Evolutionary conservation across 352 stramenopile genomes (phyloP), one percentile per base, ranked within the genome.

Genomic region (Pythium guiyangense): DNA sequence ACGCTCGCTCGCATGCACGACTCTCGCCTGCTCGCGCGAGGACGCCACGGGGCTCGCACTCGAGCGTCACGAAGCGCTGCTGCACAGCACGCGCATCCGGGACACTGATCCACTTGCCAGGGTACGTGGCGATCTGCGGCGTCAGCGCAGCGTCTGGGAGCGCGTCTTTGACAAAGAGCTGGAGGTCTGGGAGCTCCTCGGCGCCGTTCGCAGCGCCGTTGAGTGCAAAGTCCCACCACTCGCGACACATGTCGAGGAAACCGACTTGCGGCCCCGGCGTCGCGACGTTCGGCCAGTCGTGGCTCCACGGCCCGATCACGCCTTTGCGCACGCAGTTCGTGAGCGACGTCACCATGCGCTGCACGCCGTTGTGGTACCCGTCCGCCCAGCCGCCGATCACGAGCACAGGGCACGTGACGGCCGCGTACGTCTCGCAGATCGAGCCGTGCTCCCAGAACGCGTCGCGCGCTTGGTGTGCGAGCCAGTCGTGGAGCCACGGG

Each of bases 271-370:
- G 72, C 14, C 70, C 72, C 3, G 72, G 72, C 1, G 56, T 74
- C 25, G 72, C 72, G 40, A 74, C 48, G 59, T 82, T 74, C 14
- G 72, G 73, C 73, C 70, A 82, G 45, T 79, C 74, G 62, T 82
- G 73, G 52, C 73, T 82, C 73, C 73, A 82, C 4, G 70, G 70
- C 9, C 73, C 73, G 20, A 82, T 63, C 14, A 82, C 59, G 4
- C 73, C 67, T 49, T 77, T 82, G 20, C 59, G 63, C 40, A 70
- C 55, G 12, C 68, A 70, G 27, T 70, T 71, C 6, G 63, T 62
- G 60, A 82, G 66, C 4, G 52, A 59, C 26, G 56, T 50, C 26
- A 82, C 49, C 70, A 82, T 74, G 45, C 73, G 63, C 40, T 74
- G 69, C 17, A 82, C 67, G 6, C 68, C 73, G 20, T 82, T 82